Evolutionary conservation across 192 early-diverging fungal genomes (phyloP), one percentile per base, ranked within the genome.

Genomic region (Coemansia sp.): DNA sequence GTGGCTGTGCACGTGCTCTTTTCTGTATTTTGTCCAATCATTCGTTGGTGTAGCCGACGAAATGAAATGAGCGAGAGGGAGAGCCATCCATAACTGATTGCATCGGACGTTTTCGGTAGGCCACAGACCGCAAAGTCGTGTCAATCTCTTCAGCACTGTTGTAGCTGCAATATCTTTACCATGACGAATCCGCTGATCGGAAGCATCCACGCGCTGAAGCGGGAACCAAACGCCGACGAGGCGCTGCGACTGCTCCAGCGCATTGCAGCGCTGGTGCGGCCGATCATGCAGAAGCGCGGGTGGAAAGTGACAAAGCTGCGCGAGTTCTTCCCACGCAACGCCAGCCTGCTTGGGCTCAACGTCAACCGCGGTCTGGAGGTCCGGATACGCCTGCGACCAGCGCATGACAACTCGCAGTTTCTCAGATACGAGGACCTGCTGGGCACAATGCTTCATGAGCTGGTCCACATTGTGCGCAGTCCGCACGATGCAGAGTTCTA

Each of bases 371-470:
- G 80, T 0, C 45, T 60, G 3, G 80, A 83, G 60, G 74, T 83
- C 52, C 74, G 75, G 15, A 63, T 83, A 20, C 75, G 80, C 8
- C 48, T 83, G 34, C 80, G 80, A 4, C 44, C 49, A 7, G 18
- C 80, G 0, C 66, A 74, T 58, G 46, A 68, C 26, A 45, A 62
- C 51, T 34, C 53, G 0, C 62, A 48, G 62, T 75, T 83, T 15
- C 63, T 83, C 34, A 30, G n/a, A 16, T 83, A 63, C 51, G 69
- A 67, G 4, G 75, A 77, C 18, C 41, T 83, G 21, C 12, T 83
- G 14, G 80, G 80, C 12, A 83, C 80, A 2, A 71, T 83, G 74
- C 63, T 83, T n/a, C 80, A 83, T 48, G 80, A 83, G 60, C 72
- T 83, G 35, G 80, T 71, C 7, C 80, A 83, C 26, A 83, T 71